Conservation (phyloP, 495 filamentous ascomycete genomes). For the Xylaria intraflava region DNA sequence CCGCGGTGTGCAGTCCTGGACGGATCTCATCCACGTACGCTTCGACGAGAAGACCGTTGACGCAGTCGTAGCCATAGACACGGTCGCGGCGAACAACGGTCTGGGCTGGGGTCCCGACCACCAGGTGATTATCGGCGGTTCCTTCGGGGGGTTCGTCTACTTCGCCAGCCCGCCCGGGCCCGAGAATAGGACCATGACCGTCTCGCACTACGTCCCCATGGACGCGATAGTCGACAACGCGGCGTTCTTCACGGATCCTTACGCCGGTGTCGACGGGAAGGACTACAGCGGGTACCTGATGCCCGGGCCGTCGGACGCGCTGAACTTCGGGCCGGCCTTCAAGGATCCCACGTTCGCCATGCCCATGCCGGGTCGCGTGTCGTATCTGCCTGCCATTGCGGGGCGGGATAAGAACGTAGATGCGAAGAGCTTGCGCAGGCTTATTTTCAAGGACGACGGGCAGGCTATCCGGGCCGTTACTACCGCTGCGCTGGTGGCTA, state of each 20-base stretch:
- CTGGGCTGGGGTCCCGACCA: constrained; percentile 48
- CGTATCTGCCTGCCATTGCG: constrained; percentile 31
- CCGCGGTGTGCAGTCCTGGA: constrained; percentile 26
- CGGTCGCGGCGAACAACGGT: constrained; percentile 51
- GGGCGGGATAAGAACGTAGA: constrained; percentile 4
- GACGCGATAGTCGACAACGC: constrained; percentile 52
- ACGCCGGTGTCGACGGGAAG: constrained; percentile 48
- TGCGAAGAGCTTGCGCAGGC: constrained; percentile 32
- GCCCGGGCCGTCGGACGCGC: constrained; percentile 40
- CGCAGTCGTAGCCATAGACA: constrained; percentile 36
- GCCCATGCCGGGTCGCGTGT: constrained; percentile 37
- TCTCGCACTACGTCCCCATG: constrained; percentile 38
- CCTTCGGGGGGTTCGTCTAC: constrained; percentile 23
- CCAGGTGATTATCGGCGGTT: constrained; percentile 45
- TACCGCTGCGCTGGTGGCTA: constrained; percentile 47
- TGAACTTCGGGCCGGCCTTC: constrained; percentile 28
- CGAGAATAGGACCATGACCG: constrained; percentile 29
- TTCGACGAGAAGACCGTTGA: constrained; percentile 28
- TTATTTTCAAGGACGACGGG: constrained; percentile 57
- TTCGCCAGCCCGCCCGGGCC: constrained; percentile 12
- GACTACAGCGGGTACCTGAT: constrained; percentile 54
- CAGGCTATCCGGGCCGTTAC: constrained; percentile 43
- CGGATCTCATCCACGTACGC: constrained; percentile 25
- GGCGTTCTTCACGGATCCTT: constrained; percentile 46
- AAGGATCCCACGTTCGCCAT: constrained; percentile 36